These are phyloP conservation scores for Tulasnella sp. DNA, from an alignment of 768 basidiomycete species.

Conservation along the genomic window DNA sequence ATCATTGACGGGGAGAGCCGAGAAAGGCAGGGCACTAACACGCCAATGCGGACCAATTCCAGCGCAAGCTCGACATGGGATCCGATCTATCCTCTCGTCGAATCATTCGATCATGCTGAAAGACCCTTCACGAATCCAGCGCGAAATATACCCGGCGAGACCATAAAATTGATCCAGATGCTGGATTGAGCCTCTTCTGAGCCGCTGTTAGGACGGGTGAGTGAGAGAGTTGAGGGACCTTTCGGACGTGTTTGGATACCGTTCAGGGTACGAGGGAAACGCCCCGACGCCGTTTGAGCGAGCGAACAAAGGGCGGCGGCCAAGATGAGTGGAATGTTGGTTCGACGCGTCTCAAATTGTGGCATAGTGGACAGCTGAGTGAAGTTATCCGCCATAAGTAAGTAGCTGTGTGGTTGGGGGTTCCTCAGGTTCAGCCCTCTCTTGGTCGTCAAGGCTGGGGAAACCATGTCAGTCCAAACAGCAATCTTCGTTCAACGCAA, in stretches of 20 bases:
- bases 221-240: background rate
- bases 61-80: no score
- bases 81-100: no score
- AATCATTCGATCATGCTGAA: no score
- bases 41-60: no score
- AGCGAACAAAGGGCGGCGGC: conserved; percentile 3
- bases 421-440: background rate
- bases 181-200: background rate
- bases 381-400: background rate
- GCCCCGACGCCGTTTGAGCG: background rate
- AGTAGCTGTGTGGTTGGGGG: background rate
- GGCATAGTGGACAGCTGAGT: background rate
- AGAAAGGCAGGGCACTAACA: no score
- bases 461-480: background rate
- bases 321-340: background rate
- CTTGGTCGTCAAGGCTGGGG: background rate
- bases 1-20: no score
- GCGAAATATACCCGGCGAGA: no score
- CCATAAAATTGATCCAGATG: background rate
- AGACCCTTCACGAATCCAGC: no score
- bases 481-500: background rate
- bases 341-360: background rate
- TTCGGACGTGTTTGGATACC: conserved; percentile 7
- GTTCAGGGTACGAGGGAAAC: conserved; percentile 2
- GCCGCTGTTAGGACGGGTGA: background rate